These are phyloP conservation scores for Symbiodinium pilosum DNA, from an alignment of 73 alveolate species.

Conservation along the genomic window DNA sequence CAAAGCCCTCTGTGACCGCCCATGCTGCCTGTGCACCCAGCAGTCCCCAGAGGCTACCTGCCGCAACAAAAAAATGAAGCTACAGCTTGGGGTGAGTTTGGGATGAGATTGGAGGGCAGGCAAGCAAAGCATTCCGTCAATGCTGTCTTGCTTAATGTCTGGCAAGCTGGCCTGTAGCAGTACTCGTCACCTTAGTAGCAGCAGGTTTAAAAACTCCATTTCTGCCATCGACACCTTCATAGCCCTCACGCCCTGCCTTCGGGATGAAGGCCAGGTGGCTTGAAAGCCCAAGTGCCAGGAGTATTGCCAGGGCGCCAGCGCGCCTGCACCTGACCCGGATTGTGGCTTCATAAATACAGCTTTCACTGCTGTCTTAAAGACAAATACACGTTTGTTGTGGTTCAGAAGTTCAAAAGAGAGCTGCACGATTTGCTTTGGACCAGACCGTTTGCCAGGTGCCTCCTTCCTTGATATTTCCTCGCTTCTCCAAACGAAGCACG, in stretches of 20 bases:
- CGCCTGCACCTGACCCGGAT: not conserved
- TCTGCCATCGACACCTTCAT: not conserved
- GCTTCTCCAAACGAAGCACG: no score
- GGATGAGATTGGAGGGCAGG: not conserved
- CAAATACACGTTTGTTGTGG: no score
- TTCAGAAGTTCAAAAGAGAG: no score
- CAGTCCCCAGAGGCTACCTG: not conserved
- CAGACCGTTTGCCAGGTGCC: not conserved
- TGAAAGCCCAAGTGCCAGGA: not conserved
- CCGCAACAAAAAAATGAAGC: no score
- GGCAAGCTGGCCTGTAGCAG: not conserved
- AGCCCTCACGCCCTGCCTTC: not conserved
- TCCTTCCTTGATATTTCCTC: not conserved
- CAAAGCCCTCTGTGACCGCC: slow-evolving; percentile 88
- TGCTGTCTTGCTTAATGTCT: not conserved
- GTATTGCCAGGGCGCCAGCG: not conserved
- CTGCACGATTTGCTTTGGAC: no score
- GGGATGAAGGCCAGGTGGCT: not conserved
- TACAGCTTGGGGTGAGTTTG: no score
- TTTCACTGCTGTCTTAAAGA: no score
- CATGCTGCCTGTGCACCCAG: slow-evolving; percentile 2
- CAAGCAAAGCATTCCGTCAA: not conserved
- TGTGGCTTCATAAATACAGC: no score
- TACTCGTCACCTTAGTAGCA: not conserved
- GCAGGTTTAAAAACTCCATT: no score